Base-by-base conservation (phyloP, 108 stramenopile genomes). In the Nitzschia sp. region DNA sequence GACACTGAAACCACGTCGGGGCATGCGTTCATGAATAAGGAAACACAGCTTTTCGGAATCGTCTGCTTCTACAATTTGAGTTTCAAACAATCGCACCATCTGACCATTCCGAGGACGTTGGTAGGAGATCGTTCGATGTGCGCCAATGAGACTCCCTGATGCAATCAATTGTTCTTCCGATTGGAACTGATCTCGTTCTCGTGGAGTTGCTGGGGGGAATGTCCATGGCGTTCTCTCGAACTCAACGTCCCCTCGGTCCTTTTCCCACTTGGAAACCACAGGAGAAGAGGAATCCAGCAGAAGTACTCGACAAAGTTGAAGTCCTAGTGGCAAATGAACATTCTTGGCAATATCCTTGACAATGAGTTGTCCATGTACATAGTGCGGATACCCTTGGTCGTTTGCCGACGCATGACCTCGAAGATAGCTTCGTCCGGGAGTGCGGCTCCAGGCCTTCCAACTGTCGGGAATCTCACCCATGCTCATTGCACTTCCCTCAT, bases 201-300 rank as follows among this genome's bases (percentile, higher is more conserved):
- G 78, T 7, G 80, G 82, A 38, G 87, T 83, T 12, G 87, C 83
- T 37, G 86, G 76, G 25, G 87, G 81, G 58, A 93, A 93, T 10
- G 65, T 77, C 91, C 91, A 93, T 24, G 57, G 78, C 21, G 85
- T 80, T 44, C 78, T 77, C 51, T 81, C 78, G 62, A 80, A 88
- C 50, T 90, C 77, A 10, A 53, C 26, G 68, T 93, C 91, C 0
- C 84, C 88, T 11, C 91, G 79, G 39, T 83, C 83, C 15, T 76
- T 69, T 53, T 90, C 89, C 91, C 91, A 93, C 40, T 72, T 70
- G n/a, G 75, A 72, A 48, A 85, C 87, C 37, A 90, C 78, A 0
- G 88, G 88, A 21, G 91, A 93, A n/a, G 77, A 81, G 12, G 86
- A 86, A 61, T 90, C 88, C 48, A 93, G 55, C 9, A 93, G 53